These are phyloP conservation scores for Fusarium veterinarium DNA, from an alignment of 2,329 filamentous ascomycete genomes.

Conservation along the genomic window DNA sequence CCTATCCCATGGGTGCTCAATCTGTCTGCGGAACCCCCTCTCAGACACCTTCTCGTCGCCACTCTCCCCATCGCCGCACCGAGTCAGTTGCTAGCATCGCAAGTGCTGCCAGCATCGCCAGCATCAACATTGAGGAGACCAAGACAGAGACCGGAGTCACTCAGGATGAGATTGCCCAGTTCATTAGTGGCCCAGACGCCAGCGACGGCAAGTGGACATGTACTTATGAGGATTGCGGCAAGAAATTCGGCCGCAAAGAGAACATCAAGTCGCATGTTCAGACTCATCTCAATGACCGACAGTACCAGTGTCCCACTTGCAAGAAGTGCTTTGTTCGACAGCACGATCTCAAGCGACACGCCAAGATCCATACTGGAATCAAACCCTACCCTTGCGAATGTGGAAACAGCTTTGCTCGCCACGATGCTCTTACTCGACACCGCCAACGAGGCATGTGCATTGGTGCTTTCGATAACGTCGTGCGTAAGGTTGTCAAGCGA, in stretches of 20 bases:
- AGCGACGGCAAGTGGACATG: conserved; percentile 84
- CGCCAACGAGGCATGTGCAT: conserved; percentile 96
- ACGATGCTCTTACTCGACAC: conserved; percentile 94
- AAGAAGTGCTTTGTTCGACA: conserved; percentile 96
- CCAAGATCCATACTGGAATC: conserved; percentile 96
- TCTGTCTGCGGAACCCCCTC: conserved; percentile 33
- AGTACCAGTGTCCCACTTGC: conserved; percentile 94
- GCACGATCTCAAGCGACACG: conserved; percentile 96
- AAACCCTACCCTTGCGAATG: conserved; percentile 96
- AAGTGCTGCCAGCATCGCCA: conserved; percentile 69
- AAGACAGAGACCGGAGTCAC: conserved; percentile 86
- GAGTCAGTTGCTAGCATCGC: conserved; percentile 69
- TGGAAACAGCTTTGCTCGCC: conserved; percentile 92
- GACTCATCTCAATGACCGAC: conserved; percentile 95
- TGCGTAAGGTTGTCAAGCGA: conserved; percentile 70
- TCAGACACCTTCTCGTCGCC: conserved; percentile 33
- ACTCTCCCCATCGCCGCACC: conserved; percentile 63
- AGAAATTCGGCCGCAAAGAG: conserved; percentile 95
- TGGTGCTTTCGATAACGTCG: conserved; percentile 86
- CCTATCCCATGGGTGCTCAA: conserved; percentile 39
- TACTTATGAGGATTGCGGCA: conserved; percentile 81
- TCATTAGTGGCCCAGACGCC: conserved; percentile 78
- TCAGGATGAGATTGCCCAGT: conserved; percentile 82
- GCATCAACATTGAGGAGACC: conserved; percentile 73
- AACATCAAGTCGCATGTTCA: conserved; percentile 99